Evolutionary conservation across 2,329 filamentous ascomycete genomes (phyloP), one percentile per base, ranked within the genome.

Genomic region (Drechslerella stenobrocha): DNA sequence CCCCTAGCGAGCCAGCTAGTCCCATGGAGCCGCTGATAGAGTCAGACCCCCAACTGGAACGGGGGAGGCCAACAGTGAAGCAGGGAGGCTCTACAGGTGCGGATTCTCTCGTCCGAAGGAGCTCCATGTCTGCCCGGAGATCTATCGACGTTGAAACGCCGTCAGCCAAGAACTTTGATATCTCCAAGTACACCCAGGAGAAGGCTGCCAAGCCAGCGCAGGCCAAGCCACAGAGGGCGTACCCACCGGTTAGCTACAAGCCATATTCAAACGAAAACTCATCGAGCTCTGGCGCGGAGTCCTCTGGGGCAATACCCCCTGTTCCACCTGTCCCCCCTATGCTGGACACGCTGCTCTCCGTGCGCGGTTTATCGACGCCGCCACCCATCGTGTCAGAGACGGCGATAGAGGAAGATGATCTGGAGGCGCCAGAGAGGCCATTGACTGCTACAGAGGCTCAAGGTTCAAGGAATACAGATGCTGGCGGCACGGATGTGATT

Each of bases 141-240:
- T 67, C 63, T 13, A 67, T 67, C 15, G 63, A 67, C 3, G 35
- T 59, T 18, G 63, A 67, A 22, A 48, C 55, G 1, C 50, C 63
- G 2, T 67, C 63, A 6, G 63, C 63, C 6, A 67, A 56, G 20
- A 60, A 67, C 46, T 67, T 67, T 32, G 63, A 67, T 46, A 67
- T 67, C 20, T 67, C 55, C 6, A 67, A 67, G 23, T 67, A 67
- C 23, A 55, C 63, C 2, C 63, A 67, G 32, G 63, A 47, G 3
- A 58, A 51, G 15, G 34, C 37, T 22, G 48, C 61, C 18, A 67
- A 67, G 23, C 22, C 44, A 6, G 44, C 50, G 9, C 20, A 20
- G 13, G 13, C 13, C 9, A 67, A 60, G 20, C 26, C 23, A 8
- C 35, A 23, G 18, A 67, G 24, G 48, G 37, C 61, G 7, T 67